These are phyloP conservation scores for Platismatia glauca DNA, from an alignment of 495 filamentous ascomycete genomes.

Conservation along the genomic window DNA sequence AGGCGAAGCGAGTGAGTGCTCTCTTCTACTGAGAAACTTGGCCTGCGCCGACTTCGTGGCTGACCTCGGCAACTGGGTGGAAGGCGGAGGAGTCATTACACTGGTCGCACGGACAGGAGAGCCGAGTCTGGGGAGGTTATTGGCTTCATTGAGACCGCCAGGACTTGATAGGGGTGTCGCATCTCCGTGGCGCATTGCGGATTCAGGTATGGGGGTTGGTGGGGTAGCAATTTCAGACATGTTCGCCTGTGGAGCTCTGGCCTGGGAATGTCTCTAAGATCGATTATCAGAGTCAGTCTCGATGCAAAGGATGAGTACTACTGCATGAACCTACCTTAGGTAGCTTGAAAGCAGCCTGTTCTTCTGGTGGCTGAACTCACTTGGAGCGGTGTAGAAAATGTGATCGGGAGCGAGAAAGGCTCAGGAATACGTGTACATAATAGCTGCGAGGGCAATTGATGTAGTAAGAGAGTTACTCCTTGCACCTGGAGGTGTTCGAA, in stretches of 20 bases:
- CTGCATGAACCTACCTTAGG: not conserved
- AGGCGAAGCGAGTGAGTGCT: slow-evolving; percentile 37
- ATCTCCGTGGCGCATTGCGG: slow-evolving; percentile 10
- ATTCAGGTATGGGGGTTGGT: slow-evolving; percentile 21
- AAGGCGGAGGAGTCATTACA: slow-evolving; percentile 63
- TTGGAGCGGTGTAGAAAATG: not conserved
- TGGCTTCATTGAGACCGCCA: slow-evolving; percentile 23
- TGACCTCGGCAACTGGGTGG: slow-evolving; percentile 51
- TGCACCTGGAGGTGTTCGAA: not conserved
- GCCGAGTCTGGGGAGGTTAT: not conserved
- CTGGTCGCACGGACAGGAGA: slow-evolving; percentile 30
- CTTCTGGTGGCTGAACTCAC: not conserved
- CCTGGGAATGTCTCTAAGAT: not conserved
- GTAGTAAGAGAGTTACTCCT: not conserved
- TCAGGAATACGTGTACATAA: not conserved
- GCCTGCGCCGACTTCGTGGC: slow-evolving; percentile 12
- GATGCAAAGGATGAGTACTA: not conserved
- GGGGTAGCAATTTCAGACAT: slow-evolving; percentile 23
- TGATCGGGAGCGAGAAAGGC: not conserved
- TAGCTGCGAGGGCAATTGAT: not conserved
- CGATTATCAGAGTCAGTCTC: not conserved
- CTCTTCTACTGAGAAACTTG: slow-evolving; percentile 6
- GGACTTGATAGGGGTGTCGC: slow-evolving; percentile 23
- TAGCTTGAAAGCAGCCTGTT: not conserved
- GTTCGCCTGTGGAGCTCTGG: not conserved